Percentiles rank a stretch among this genome's conserved stretches.
Evolutionary conservation across 495 filamentous ascomycete species (phyloP).

Genomic region (Ramalina intermedia): DNA sequence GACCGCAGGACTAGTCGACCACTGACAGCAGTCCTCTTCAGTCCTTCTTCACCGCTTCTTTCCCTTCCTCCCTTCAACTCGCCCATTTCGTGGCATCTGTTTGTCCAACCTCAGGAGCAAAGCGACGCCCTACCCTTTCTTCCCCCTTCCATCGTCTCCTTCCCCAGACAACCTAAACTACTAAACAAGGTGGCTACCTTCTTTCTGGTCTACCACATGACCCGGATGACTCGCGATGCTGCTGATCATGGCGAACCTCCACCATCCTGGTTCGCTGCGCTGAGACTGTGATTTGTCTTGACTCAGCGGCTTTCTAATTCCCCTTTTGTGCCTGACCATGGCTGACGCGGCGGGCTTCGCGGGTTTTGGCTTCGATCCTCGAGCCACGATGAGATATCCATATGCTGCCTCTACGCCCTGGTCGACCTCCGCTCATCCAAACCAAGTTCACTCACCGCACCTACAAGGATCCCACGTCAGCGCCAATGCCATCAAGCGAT

Average conservation of each 20-base stretch:
- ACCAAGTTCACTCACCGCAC: constrained; percentile 11
- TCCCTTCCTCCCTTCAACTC: not conserved
- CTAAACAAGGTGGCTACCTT: no score
- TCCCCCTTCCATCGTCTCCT: no score
- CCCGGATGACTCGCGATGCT: no score
- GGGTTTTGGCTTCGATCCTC: constrained; percentile 15
- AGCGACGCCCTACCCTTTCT: not conserved
- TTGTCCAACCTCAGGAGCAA: constrained; percentile 1
- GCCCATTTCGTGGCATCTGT: not conserved
- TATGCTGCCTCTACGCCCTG: constrained; percentile 12
- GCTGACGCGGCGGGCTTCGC: constrained; percentile 12
- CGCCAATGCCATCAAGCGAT: constrained; percentile 16
- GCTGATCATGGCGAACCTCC: no score
- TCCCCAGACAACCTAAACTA: no score
- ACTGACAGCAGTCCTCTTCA: not conserved
- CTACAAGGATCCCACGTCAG: constrained; percentile 2
- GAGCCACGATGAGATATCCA: constrained; percentile 8
- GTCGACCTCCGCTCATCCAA: constrained; percentile 12
- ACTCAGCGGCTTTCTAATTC: not conserved
- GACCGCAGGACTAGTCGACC: not conserved
- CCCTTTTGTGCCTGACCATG: constrained; percentile 6
- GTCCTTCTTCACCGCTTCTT: not conserved
- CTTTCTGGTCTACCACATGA: no score
- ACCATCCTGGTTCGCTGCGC: no score
- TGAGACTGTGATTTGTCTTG: not conserved